Percentiles rank a stretch among this genome's conserved stretches.
phyloP scores from a whole-genome alignment of 2,329 filamentous ascomycete genomes.

The Amphichorda felina region DNA sequence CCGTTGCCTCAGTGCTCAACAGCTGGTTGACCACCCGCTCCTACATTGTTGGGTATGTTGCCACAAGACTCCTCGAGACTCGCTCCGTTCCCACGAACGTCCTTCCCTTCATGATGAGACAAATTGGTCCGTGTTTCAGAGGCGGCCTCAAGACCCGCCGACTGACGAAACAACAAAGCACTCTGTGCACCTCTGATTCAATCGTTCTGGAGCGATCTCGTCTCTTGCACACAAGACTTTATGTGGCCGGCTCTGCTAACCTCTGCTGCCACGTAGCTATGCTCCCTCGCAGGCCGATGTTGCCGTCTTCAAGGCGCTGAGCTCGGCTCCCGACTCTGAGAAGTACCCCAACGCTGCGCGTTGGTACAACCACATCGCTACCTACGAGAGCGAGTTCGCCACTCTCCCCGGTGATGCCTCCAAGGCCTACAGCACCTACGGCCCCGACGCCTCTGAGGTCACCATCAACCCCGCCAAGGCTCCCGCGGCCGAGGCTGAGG shows the following conservation, averaged over 20 bases:
- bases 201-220: background rate
- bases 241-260: constrained; percentile 5
- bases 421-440: constrained; percentile 82
- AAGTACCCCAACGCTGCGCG: constrained; percentile 92
- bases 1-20: constrained; percentile 48
- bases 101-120: constrained; percentile 51
- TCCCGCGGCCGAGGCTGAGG: constrained; percentile 49
- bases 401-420: constrained; percentile 83
- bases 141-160: constrained; percentile 82
- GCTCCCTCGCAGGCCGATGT: constrained; percentile 89
- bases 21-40: constrained; percentile 63
- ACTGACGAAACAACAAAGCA: constrained; percentile 53
- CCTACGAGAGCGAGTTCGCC: constrained; percentile 86
- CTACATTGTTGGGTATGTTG: constrained; percentile 72
- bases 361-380: constrained; percentile 98
- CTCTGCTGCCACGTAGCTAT: constrained; percentile 21
- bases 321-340: constrained; percentile 58
- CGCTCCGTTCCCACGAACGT: background rate
- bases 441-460: constrained; percentile 68
- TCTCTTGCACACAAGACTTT: background rate
- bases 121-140: constrained; percentile 94
- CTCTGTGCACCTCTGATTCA: constrained; percentile 60
- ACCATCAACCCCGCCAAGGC: constrained; percentile 81
- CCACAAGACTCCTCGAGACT: background rate
- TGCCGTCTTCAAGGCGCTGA: constrained; percentile 84